Evolutionary conservation across 805 yeast species (phyloP), one percentile per base, ranked within the genome.

Genomic region (Cyberlindnera bimundalis): DNA sequence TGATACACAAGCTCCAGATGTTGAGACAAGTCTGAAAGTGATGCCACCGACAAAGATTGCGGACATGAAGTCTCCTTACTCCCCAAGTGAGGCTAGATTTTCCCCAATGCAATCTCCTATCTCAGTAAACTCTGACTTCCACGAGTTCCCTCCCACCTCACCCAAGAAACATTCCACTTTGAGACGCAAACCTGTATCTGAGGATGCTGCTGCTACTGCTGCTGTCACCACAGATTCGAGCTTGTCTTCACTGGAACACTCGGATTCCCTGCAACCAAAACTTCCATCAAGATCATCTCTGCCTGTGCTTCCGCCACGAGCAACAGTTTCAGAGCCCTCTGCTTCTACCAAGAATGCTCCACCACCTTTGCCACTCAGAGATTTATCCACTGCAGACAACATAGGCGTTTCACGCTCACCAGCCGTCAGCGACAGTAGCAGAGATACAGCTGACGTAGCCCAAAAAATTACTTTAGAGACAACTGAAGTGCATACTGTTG

Each of bases 11-110:
- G 29, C 33, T 1, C 52, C 56, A 4, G 53, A 50, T 15, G 11
- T 28, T 9, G 48, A 42, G 12, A 25, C 21, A 6, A 37, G 28
- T 3, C 28, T 47, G n/a, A 46, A 44, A 23, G 43, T 46, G 25
- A 26, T 40, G 13, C 48, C 50, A 17, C 56, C 62, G 7, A 13
- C 53, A 2, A 49, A 46, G 27, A 44, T 52, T 6, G 46, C 58
- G 12, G 58, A 47, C 2, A 54, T 55, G 59, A 45, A 29, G 20
- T 41, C 51, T 2, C 59, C 60, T 24, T 47, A 46, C 24, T 29
- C 42, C 4, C 32, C 32, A 3, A 12, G 19, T 9, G 40, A 37
- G 15, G 33, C 29, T n/a, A 37, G 15, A 16, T 35, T 29, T 17
- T 13, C 38, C 7, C 46, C 42, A 18, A 3, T 35, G 15, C 31